A percentile compares a stretch with the other conserved stretches of the same genome.
These are phyloP conservation scores for Podospora anserina DNA, from an alignment of 495 filamentous ascomycete genomes.

Conservation along the genomic window DNA sequence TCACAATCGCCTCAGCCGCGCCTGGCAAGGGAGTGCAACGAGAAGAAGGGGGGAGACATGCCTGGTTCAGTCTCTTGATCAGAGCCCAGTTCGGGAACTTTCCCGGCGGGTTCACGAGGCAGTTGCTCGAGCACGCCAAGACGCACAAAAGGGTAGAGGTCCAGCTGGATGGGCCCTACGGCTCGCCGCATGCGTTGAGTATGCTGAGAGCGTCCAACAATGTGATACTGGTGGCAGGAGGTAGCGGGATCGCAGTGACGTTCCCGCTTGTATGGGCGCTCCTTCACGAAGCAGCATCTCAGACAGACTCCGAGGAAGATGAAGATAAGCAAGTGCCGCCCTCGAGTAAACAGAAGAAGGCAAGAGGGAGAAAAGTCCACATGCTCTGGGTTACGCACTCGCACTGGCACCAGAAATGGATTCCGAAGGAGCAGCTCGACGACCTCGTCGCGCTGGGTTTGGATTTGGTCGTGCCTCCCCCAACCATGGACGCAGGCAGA, in stretches of 20 bases:
- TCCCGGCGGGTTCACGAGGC: conserved; percentile 52
- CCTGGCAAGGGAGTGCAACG: conserved; percentile 19
- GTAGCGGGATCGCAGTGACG: conserved; percentile 60
- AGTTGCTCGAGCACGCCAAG: conserved; percentile 50
- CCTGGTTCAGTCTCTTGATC: conserved; percentile 52
- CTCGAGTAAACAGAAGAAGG: conserved; percentile 17
- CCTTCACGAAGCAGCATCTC: conserved; percentile 12
- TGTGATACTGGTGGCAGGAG: conserved; percentile 57
- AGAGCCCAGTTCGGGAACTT: conserved; percentile 38
- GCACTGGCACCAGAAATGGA: conserved; percentile 48
- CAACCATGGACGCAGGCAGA: conserved; percentile 50
- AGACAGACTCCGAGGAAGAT: not conserved
- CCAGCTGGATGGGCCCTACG: conserved; percentile 57
- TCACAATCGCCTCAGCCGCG: conserved; percentile 56
- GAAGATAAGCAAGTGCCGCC: not conserved
- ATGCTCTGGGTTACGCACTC: conserved; percentile 60
- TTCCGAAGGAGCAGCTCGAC: conserved; percentile 44
- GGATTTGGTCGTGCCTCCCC: conserved; percentile 48
- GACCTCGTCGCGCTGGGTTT: conserved; percentile 46
- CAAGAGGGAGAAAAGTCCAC: conserved; percentile 40
- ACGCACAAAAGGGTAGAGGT: conserved; percentile 36
- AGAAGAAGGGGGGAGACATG: conserved; percentile 21
- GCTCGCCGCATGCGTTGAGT: conserved; percentile 38
- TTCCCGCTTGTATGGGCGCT: conserved; percentile 45
- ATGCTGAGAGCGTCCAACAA: conserved; percentile 40